Base-by-base conservation (phyloP, 2,329 filamentous ascomycete genomes). In the Neonectria faginata region DNA sequence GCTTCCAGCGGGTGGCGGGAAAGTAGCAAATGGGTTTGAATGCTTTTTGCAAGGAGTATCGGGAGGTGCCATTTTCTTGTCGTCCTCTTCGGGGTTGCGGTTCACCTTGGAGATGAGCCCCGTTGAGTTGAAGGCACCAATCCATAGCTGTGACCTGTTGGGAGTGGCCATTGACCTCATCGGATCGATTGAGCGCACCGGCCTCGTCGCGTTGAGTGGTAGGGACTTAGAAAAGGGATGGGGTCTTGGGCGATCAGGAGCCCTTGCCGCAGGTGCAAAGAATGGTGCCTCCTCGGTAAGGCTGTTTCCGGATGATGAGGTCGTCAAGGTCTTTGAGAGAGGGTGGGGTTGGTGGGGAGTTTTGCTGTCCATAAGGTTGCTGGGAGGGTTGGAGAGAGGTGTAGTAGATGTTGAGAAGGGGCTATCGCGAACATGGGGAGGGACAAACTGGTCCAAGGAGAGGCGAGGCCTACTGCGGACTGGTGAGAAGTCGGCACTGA, bases 21-120 rank as follows among this genome's bases (percentile, higher is more conserved):
- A 87, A 56, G 91, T 88, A 72, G 91, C 85, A 80, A 94, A 88
- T 62, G 91, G 81, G 70, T 88, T 90, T 5, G 85, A 83, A 57
- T 91, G 90, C 76, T 96, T 94, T 82, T 98, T 99, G 80, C 96
- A 98, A 1, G 96, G 96, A 1, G 96, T 99, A 76, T 98, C 96
- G 1, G 96, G 95, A 84, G 97, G 94, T 31, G 87, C 86, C 73
- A 88, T 82, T 75, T 91, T 89, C 78, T 85, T 81, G 79, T 74
- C 82, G 80, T 83, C 86, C 56, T 93, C 87, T 70, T 97, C 93
- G 0, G 90, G 87, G 76, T 92, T 90, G 62, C 92, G 90, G 74
- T 96, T 97, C 78, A 97, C 92, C 81, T 99, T 99, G 11, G 96
- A 97, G 58, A 99, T 91, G 29, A 99, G 83, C 1, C 95, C 94